Evolutionary conservation across 352 stramenopile genomes (phyloP), one percentile per base, ranked within the genome.

Genomic region (Pythium periplocum): DNA sequence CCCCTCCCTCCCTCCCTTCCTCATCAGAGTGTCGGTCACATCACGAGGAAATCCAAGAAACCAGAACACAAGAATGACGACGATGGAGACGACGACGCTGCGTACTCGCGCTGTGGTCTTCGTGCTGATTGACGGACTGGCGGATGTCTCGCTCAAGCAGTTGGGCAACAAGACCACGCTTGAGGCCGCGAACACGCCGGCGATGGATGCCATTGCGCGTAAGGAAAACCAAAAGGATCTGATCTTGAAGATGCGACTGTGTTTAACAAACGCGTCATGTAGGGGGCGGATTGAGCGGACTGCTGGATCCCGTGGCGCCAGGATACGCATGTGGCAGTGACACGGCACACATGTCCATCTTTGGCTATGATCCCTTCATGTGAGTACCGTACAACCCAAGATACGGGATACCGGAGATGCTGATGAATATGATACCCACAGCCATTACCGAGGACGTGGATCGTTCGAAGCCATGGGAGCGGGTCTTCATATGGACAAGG

Each of bases 381-480:
- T 93, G 62, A 41, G 71, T 65, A 9, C 26, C 17, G 17, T 26
- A 53, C 38, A 39, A 42, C 35, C 10, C 30, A 34, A 35, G 10
- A 33, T n/a, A 39, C 26, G 6, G 5, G 31, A 17, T 4, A 8
- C 32, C 35, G 10, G 35, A 35, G 32, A 49, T 48, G 32, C 57
- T 46, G 34, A 35, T 45, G 32, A 40, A 11, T 37, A 9, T 33
- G 39, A 2, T 2, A 3, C 51, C 33, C 31, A 9, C 47, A 93
- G 82, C 35, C 68, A 95, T 60, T 95, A 95, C 55, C 81, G 85
- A 40, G 85, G 85, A 30, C 79, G 85, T 31, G 85, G 85, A 6
- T 91, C 85, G 31, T 95, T 95, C 55, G 85, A 95, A 60, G 85
- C 83, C 17, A 95, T 95, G 85, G 85, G 85, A 12, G 81, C 85